Base-by-base conservation (phyloP, 2,329 filamentous ascomycete species). In the Colletotrichum nymphaeae region DNA sequence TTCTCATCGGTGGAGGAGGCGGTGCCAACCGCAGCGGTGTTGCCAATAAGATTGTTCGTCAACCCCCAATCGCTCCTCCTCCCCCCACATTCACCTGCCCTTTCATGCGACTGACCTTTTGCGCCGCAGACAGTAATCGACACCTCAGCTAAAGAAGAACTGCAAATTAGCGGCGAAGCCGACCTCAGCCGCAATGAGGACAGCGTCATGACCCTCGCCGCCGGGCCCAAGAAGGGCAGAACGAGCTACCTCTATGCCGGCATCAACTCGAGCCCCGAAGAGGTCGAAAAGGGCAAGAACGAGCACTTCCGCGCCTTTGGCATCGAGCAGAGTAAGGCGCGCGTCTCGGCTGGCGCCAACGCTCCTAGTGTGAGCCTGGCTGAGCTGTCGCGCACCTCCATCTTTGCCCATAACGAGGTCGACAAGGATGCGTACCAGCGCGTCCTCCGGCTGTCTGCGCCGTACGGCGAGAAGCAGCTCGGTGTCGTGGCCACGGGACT, bases 1-100 rank as follows among this genome's bases (percentile, higher is more conserved):
- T 98, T 28, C 86, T 98, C 9, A 94, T 98, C 49, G 95, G 93
- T 73, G 96, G 96, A 65, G 96, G 96, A 74, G 96, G 96, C 76
- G 96, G 96, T 63, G 92, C 94, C 76, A 92, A 93, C 62, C 90
- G 91, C 76, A 95, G 91, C 76, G 95, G 95, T 57, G 94, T 98
- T 26, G 91, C 92, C 69, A 98, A 98, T 86, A 95, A 95, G 83
- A 95, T 98, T 79, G 93, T 93, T 84, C 80, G 92, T 86, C 14
- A 42, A 52, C 57, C 64, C 66, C 53, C 53, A 16, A 16, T 46
- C 19, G 42, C 42, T 49, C 42, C n/a, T 19, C 7, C 16, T 46
- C 37, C 24, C 19, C 57, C 49, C 22, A 57, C 30, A 60, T 62
- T 52, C 52, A 42, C 19, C 62, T 55, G 55, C 22, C 4, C 32